Conservation (phyloP, 345 rosid species). For the Citrus medica region DNA sequence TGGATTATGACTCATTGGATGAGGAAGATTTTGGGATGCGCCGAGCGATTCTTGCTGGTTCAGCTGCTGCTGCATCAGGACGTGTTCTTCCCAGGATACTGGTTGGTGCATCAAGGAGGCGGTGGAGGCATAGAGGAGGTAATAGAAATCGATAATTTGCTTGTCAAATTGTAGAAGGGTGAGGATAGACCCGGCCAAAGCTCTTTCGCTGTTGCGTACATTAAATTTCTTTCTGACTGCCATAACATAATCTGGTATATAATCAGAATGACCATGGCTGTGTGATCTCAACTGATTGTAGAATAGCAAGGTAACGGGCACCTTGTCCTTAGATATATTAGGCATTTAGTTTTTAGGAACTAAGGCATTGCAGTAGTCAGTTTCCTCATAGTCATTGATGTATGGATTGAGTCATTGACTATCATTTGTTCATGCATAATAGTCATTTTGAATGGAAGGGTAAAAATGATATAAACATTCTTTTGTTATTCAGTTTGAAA, state of each 20-base stretch:
- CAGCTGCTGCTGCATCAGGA: slow-evolving; percentile 34
- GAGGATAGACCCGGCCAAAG: not conserved
- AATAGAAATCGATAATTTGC: slow-evolving; percentile 31
- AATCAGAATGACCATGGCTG: not conserved
- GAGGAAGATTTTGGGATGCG: slow-evolving; percentile 34
- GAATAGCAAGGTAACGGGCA: not conserved
- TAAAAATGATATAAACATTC: not conserved
- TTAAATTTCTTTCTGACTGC: not conserved
- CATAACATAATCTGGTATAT: not conserved
- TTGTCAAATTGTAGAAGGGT: not conserved
- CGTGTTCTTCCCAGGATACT: slow-evolving; percentile 33
- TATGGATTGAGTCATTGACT: not conserved
- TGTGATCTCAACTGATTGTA: not conserved
- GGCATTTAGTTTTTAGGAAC: not conserved
- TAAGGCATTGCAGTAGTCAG: not conserved
- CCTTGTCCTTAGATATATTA: not conserved
- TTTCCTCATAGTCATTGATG: not conserved
- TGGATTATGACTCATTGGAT: slow-evolving; percentile 39
- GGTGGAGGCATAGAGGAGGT: slow-evolving; percentile 37
- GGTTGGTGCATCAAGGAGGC: slow-evolving; percentile 41
- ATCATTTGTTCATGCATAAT: slow-evolving; percentile 8
- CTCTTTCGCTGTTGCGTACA: not conserved
- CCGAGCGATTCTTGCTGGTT: slow-evolving; percentile 29
- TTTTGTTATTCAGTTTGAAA: not conserved
- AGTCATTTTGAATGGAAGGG: not conserved